phyloP scores from a whole-genome alignment of 176 grass and related monocot species.

The Otatea glauca region DNA sequence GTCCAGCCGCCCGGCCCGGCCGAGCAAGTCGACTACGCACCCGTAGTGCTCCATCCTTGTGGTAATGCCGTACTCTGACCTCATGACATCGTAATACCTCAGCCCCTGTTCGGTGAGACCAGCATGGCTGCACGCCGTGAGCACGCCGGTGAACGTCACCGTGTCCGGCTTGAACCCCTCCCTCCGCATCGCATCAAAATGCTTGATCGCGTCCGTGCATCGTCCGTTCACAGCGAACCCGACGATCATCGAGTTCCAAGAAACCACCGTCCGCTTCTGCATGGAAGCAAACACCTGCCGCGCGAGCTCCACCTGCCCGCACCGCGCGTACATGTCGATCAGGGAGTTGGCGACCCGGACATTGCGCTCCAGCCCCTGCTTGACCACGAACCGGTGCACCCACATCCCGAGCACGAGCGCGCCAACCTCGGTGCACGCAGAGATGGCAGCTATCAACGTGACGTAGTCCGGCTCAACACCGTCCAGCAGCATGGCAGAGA shows the following conservation, averaged over 20 bases:
- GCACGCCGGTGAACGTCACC: conserved; percentile 67
- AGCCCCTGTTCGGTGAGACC: conserved; percentile 56
- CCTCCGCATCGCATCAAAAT: conserved; percentile 65
- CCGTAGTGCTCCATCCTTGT: conserved; percentile 70
- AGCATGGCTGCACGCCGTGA: conserved; percentile 68
- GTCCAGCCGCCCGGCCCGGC: conserved; percentile 57
- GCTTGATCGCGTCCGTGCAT: conserved; percentile 48
- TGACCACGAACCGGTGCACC: conserved; percentile 54
- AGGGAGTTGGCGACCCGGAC: conserved; percentile 61
- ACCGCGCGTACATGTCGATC: conserved; percentile 76
- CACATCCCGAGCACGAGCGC: conserved; percentile 65
- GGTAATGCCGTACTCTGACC: conserved; percentile 32
- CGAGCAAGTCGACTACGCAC: conserved; percentile 78
- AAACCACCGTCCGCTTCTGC: conserved; percentile 57
- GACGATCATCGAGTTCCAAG: conserved; percentile 70
- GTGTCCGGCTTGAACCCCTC: conserved; percentile 57
- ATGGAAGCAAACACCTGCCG: conserved; percentile 58
- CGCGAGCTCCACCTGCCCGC: conserved; percentile 57
- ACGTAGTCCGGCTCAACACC: conserved; percentile 59
- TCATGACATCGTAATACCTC: conserved; percentile 59
- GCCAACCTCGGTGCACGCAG: conserved; percentile 59
- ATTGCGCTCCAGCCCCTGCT: conserved; percentile 35
- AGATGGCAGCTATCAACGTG: conserved; percentile 52
- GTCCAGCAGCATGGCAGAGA: conserved; percentile 55
- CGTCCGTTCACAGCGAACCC: conserved; percentile 54